Evolutionary conservation across 2,329 filamentous ascomycete genomes (phyloP), one percentile per base, ranked within the genome.

Genomic region (Pleoardoris graminearum): DNA sequence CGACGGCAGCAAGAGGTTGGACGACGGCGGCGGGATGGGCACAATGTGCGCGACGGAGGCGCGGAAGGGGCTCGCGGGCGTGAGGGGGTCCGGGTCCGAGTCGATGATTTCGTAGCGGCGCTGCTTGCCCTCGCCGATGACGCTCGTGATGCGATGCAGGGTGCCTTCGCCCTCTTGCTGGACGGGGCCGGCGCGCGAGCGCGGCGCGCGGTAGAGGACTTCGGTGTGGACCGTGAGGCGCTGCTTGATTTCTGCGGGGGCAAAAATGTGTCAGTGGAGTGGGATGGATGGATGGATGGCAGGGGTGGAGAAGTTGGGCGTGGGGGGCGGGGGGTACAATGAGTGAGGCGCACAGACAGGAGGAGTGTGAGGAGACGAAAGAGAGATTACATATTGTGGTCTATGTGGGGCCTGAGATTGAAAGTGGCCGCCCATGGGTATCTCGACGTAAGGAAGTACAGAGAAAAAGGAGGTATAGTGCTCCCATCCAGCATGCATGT

Each of bases 81-180:
- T 67, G 0, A 69, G 69, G 1, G 71, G 69, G 23, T 77, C 75
- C 1, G 75, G 74, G 49, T 81, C 79, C 10, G 75, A 71, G 57
- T 81, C 79, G 55, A 79, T 78, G 51, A 81, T 79, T 61, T 81
- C 79, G 67, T 81, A 81, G 53, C 78, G 77, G 21, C 79, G 76
- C 60, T 80, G 78, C 55, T 80, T 81, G 51, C 78, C 79, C 58
- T 81, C 79, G 52, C 79, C 79, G 22, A 80, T 80, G n/a, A 81
- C 77, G 27, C 70, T 69, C 4, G 79, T 80, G 37, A 81, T 76
- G 48, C 74, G 72, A 64, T 78, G 80, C 19, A 81, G 71, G 29
- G 80, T 80, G 52, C 79, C 79, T 68, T 80, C 78, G 60, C 79
- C 79, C 65, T 80, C 78, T 16, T 59, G 42, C 55, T 62, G 37